Evolutionary conservation across 768 basidiomycete species (phyloP).

Genomic region (Trametes elegans): DNA sequence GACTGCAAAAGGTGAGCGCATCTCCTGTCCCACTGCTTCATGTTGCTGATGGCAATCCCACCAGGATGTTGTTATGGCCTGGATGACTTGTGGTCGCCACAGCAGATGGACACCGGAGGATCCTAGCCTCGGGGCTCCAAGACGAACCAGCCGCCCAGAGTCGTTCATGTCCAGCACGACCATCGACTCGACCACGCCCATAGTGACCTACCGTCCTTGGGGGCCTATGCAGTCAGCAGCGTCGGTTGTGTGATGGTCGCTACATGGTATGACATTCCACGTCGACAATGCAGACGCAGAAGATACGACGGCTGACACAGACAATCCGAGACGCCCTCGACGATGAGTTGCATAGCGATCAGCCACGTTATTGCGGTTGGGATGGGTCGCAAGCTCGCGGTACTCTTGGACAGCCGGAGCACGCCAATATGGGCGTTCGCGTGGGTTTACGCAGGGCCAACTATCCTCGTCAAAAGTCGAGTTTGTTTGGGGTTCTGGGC

Average conservation of each 20-base stretch:
- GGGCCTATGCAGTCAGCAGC: too few species aligned
- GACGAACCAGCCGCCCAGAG: not conserved
- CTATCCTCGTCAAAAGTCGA: too few species aligned
- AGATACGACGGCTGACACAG: too few species aligned
- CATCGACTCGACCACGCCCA: constrained; percentile 15
- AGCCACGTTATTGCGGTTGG: too few species aligned
- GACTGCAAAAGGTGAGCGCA: constrained; percentile 41
- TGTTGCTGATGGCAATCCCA: not conserved
- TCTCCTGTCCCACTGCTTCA: not conserved
- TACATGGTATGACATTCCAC: constrained; percentile 5
- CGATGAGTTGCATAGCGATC: too few species aligned
- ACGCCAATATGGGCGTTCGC: too few species aligned
- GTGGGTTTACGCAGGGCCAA: too few species aligned
- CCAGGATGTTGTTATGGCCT: constrained; percentile 17
- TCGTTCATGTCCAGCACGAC: constrained; percentile 8
- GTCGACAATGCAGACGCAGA: not conserved
- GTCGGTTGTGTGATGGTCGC: not conserved
- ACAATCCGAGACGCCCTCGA: too few species aligned
- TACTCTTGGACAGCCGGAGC: too few species aligned
- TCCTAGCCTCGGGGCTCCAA: not conserved
- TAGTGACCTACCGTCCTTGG: constrained; percentile 9
- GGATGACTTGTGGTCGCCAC: constrained; percentile 9
- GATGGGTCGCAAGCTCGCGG: too few species aligned
- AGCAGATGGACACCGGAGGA: constrained; percentile 1
- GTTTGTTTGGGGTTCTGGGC: too few species aligned